A percentile compares a stretch with the other conserved stretches of the same genome.
Conservation (phyloP, 176 grass and related monocot genomes). For the Miscanthus lutarioriparius region DNA sequence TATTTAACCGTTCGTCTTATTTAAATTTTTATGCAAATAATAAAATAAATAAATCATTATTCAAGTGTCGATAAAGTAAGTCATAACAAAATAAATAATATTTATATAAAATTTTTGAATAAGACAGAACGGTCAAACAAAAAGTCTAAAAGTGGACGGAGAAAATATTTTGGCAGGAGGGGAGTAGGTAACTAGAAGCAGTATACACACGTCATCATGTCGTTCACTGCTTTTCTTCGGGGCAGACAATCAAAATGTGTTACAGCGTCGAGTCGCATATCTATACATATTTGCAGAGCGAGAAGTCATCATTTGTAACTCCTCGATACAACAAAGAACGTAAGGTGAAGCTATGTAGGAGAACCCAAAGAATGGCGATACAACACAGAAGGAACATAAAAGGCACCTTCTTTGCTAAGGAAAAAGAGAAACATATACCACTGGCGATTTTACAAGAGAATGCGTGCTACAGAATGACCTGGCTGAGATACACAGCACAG, state of each 20-base stretch:
- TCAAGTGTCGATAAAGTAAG: too few species aligned
- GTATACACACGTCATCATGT: neutral
- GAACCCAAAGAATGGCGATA: slow-evolving; percentile 42
- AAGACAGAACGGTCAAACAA: too few species aligned
- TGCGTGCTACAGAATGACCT: slow-evolving; percentile 52
- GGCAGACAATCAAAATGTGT: slow-evolving; percentile 20
- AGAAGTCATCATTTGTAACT: slow-evolving; percentile 45
- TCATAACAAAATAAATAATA: too few species aligned
- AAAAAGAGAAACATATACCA: slow-evolving; percentile 57
- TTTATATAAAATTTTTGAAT: too few species aligned
- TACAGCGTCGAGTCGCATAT: slow-evolving; percentile 59
- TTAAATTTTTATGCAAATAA: too few species aligned
- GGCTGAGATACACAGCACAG: slow-evolving; percentile 27
- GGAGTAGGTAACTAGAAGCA: neutral
- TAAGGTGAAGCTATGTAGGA: slow-evolving; percentile 25
- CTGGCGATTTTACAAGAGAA: slow-evolving; percentile 58
- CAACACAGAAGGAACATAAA: slow-evolving; percentile 68
- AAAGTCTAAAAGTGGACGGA: too few species aligned
- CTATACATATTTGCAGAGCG: slow-evolving; percentile 64
- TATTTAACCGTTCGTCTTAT: too few species aligned
- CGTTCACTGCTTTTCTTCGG: slow-evolving; percentile 33
- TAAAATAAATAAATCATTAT: too few species aligned
- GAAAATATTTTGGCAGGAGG: too few species aligned
- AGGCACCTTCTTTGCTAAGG: slow-evolving; percentile 68
- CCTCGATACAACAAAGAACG: slow-evolving; percentile 41